phyloP scores from a whole-genome alignment of 108 stramenopile species.

The Nitzschia sp. region DNA sequence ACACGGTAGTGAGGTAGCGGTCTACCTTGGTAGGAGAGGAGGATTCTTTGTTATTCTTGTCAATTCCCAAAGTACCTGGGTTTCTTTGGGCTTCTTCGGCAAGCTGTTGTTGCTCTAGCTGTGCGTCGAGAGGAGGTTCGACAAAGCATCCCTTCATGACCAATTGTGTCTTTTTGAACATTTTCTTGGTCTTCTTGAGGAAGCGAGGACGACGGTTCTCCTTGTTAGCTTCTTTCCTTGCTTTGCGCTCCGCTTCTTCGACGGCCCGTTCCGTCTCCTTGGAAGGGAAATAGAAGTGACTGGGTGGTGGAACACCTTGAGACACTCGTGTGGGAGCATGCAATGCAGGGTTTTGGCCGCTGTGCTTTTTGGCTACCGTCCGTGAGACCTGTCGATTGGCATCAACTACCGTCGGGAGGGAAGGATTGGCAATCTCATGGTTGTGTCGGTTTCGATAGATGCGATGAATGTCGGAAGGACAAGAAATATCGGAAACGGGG shows the following conservation, averaged over 20 bases:
- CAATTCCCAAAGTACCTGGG: neutral
- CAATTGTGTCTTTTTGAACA: constrained; percentile 15
- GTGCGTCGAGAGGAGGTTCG: neutral
- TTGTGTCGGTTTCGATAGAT: constrained; percentile 9
- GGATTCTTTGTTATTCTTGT: neutral
- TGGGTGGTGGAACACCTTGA: constrained; percentile 23
- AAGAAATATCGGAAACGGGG: constrained; percentile 37
- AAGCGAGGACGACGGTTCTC: constrained; percentile 6
- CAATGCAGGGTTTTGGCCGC: neutral
- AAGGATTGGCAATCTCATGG: neutral
- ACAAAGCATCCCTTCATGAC: constrained; percentile 24
- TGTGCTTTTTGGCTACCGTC: constrained; percentile 11
- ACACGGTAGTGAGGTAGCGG: neutral
- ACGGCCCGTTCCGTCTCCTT: constrained; percentile 28
- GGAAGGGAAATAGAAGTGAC: constrained; percentile 38
- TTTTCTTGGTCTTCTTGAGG: constrained; percentile 23
- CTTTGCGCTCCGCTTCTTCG: constrained; percentile 1
- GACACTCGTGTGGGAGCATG: neutral
- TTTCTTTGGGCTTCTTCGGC: constrained; percentile 8
- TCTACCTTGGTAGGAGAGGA: neutral
- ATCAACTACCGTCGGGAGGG: constrained; percentile 11
- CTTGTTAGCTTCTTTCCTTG: neutral
- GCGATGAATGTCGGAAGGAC: constrained; percentile 40
- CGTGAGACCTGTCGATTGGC: constrained; percentile 14
- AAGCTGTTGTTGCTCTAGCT: neutral